Percentiles rank a stretch among this genome's conserved stretches.
These are phyloP conservation scores for Lepidium didymum DNA, from an alignment of 345 rosid species.

Conservation along the genomic window DNA sequence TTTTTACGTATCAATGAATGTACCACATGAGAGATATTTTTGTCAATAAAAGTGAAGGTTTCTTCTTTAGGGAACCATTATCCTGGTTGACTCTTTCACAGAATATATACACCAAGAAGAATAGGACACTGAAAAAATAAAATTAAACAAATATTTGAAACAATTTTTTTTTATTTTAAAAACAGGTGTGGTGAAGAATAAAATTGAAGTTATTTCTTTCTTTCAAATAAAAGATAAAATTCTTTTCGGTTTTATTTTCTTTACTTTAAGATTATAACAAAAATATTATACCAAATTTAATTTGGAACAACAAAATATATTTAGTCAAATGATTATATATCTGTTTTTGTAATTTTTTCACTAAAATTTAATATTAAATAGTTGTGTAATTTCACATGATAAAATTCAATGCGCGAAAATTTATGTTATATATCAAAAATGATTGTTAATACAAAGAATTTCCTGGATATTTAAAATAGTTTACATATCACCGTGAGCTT, in stretches of 20 bases:
- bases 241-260: background rate
- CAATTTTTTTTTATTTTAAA: no score
- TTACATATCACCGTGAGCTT: background rate
- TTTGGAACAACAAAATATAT: background rate
- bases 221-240: background rate
- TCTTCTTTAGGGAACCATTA: constrained; percentile 30
- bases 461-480: no score
- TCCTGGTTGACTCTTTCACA: constrained; percentile 23
- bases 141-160: background rate
- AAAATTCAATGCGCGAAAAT: no score
- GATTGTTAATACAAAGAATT: no score
- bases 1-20: constrained; percentile 24
- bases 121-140: background rate
- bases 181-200: background rate
- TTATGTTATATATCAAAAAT: no score
- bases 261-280: background rate
- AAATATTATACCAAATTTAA: background rate
- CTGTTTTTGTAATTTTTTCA: no score
- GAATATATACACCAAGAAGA: background rate
- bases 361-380: no score
- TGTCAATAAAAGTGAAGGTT: constrained; percentile 21
- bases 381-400: no score
- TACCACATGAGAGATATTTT: constrained; percentile 2
- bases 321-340: no score
- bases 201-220: background rate